Conservation (phyloP, 1,284 basidiomycete genomes). For the Caloboletus inedulis region DNA sequence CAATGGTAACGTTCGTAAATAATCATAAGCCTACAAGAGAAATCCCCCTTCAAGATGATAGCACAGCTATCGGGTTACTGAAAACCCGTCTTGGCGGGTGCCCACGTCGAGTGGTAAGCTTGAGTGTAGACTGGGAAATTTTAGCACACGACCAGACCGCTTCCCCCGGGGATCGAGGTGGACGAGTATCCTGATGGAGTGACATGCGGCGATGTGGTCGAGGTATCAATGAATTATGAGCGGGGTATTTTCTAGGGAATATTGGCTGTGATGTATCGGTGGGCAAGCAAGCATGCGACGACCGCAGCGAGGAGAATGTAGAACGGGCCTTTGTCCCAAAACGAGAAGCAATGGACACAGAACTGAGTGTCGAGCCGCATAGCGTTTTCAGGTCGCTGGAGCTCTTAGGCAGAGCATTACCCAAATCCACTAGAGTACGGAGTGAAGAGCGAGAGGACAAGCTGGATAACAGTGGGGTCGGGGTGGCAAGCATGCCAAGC, state of each 20-base stretch:
- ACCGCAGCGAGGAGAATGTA: conserved; percentile 1
- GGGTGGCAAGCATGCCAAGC: conserved; percentile 20
- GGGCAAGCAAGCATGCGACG: conserved; percentile 5
- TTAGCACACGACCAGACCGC: conserved; percentile 32
- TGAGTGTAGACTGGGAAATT: conserved; percentile 27
- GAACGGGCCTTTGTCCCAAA: conserved; percentile 16
- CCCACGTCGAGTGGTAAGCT: conserved; percentile 27
- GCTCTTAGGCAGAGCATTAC: conserved; percentile 1
- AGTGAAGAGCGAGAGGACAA: conserved; percentile 25
- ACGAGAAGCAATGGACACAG: conserved; percentile 22
- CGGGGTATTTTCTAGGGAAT: conserved; percentile 7
- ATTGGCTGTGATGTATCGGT: conserved; percentile 9
- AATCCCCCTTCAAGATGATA: conserved; percentile 10
- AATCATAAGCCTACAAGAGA: conserved; percentile 9
- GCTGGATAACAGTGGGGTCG: conserved; percentile 5
- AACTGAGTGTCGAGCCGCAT: conserved; percentile 22
- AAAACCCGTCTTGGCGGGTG: conserved; percentile 23
- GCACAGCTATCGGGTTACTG: conserved; percentile 20
- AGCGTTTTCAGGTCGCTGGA: conserved; percentile 22
- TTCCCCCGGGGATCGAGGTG: conserved; percentile 10
- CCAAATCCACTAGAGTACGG: conserved; percentile 26
- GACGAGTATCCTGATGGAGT: conserved; percentile 2
- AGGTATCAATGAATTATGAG: conserved; percentile 9
- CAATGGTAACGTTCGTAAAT: conserved; percentile 8
- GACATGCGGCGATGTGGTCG: conserved; percentile 16